Conservation (phyloP, 225 moss, liverwort and hornwort genomes). For the Climacium dendroides region DNA sequence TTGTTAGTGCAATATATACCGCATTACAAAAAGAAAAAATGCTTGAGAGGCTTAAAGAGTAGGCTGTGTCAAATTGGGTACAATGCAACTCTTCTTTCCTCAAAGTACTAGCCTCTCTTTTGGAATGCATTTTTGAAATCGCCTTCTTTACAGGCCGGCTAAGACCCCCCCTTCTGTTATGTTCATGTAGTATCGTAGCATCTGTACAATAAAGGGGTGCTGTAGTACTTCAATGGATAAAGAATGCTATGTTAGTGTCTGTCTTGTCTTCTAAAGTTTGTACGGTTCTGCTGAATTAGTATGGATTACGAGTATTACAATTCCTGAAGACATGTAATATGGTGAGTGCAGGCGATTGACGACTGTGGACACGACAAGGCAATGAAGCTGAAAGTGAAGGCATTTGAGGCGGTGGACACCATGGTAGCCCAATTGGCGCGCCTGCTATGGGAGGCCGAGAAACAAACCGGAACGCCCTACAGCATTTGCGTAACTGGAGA, state of each 20-base stretch:
- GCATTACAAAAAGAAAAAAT: neutral
- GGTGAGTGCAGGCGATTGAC: conserved; percentile 69
- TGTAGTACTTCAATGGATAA: neutral
- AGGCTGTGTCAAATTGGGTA: too few species aligned
- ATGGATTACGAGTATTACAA: neutral
- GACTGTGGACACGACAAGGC: conserved; percentile 97
- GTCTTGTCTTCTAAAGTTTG: neutral
- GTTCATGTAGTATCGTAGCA: neutral
- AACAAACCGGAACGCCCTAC: conserved; percentile 28
- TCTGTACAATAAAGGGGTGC: neutral
- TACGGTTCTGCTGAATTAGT: neutral
- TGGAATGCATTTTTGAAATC: neutral
- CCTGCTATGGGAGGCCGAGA: conserved; percentile 76
- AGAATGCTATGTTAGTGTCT: neutral
- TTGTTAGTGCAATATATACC: neutral
- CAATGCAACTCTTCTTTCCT: neutral
- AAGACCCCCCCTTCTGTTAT: too few species aligned
- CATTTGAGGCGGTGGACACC: conserved; percentile 76
- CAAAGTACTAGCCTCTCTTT: neutral
- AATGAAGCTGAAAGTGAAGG: conserved; percentile 83
- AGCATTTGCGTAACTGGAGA: conserved; percentile 79
- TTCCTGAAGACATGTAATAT: neutral
- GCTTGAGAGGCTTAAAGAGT: neutral
- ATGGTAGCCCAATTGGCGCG: conserved; percentile 92
- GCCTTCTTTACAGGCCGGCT: neutral